Evolutionary conservation across 2,329 filamentous ascomycete species (phyloP).

Genomic region (Metarhizium humberi): DNA sequence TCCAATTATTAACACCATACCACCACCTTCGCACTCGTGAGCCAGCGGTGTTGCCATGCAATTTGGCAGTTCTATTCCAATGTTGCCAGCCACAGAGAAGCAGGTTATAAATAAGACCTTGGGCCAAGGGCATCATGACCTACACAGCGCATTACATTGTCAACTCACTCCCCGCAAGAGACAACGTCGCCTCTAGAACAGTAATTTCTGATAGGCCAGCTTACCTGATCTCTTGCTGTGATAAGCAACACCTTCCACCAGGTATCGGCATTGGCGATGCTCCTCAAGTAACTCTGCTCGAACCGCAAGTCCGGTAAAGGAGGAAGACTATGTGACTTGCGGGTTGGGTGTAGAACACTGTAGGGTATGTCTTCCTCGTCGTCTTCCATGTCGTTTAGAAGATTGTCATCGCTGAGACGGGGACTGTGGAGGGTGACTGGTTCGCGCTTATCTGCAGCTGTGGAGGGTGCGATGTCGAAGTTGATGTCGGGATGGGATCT

Average conservation of each 20-base stretch:
- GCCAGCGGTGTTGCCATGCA: constrained; percentile 69
- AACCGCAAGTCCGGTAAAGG: constrained; percentile 85
- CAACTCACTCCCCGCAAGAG: background rate
- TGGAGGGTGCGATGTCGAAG: constrained; percentile 75
- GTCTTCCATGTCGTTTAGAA: constrained; percentile 31
- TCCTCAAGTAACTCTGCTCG: constrained; percentile 95
- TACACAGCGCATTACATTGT: constrained; percentile 23
- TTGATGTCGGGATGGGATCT: constrained; percentile 58
- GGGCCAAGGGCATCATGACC: constrained; percentile 77
- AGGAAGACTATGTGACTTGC: constrained; percentile 38
- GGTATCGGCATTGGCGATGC: constrained; percentile 69
- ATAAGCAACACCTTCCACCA: constrained; percentile 77
- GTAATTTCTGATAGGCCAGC: constrained; percentile 4
- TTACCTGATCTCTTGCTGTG: constrained; percentile 80
- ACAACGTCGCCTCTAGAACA: background rate
- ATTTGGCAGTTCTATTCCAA: constrained; percentile 72
- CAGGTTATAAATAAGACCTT: constrained; percentile 85
- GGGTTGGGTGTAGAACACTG: constrained; percentile 49
- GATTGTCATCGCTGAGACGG: constrained; percentile 13
- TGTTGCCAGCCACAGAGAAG: constrained; percentile 78
- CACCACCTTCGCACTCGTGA: constrained; percentile 81
- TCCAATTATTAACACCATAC: constrained; percentile 92
- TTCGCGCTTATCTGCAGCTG: constrained; percentile 52
- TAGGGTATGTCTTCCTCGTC: constrained; percentile 61
- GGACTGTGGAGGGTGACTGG: constrained; percentile 16